Percentiles rank a stretch among this genome's conserved stretches.
These are phyloP conservation scores for Senna siamea DNA, from an alignment of 306 rosid genomes.

Conservation along the genomic window DNA sequence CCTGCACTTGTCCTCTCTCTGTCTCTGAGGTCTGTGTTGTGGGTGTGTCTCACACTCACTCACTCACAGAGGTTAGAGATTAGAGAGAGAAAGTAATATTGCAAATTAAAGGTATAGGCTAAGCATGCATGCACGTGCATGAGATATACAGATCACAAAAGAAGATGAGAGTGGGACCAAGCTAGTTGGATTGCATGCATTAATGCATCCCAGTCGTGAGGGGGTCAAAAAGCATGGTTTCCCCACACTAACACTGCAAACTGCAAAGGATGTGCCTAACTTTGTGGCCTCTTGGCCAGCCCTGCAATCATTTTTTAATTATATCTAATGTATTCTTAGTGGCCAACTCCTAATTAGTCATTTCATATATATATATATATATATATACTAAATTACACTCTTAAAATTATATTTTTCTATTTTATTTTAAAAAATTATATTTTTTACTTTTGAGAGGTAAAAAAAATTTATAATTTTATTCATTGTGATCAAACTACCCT, in stretches of 20 bases:
- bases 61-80: too few species aligned
- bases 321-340: background rate
- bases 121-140: slow-evolving; percentile 48
- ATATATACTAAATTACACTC: too few species aligned
- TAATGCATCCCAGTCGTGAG: background rate
- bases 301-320: slow-evolving; percentile 2
- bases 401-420: too few species aligned
- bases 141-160: slow-evolving; percentile 40
- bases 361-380: too few species aligned
- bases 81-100: slow-evolving; percentile 24
- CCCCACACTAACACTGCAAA: slow-evolving; percentile 42
- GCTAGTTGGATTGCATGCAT: slow-evolving; percentile 30
- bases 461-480: too few species aligned
- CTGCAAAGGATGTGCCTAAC: slow-evolving; percentile 5
- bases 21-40: background rate
- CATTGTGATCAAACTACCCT: too few species aligned
- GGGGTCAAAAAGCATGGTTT: slow-evolving; percentile 26
- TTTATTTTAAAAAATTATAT: too few species aligned
- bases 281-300: slow-evolving; percentile 41
- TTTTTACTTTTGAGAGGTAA: too few species aligned
- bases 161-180: slow-evolving; percentile 30
- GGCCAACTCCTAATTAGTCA: background rate
- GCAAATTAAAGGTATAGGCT: slow-evolving; percentile 15
- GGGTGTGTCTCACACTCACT: slow-evolving; percentile 15
- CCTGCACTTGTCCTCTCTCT: slow-evolving; percentile 33